Conservation (phyloP, 202 grass and related monocot genomes). For the Schoenoplectus tabernaemontani region DNA sequence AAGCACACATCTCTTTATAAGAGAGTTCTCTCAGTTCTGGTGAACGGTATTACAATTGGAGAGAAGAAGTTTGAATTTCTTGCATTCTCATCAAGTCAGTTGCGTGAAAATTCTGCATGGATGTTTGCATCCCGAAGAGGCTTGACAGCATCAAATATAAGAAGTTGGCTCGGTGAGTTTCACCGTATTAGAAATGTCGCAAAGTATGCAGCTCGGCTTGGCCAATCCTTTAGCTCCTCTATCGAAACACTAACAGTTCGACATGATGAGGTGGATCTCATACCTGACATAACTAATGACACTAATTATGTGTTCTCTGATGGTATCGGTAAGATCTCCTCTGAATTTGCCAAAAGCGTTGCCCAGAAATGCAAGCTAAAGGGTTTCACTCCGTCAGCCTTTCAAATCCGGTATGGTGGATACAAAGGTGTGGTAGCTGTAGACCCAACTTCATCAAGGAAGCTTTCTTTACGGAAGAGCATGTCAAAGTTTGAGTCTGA, state of each 20-base stretch:
- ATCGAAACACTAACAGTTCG: constrained; percentile 65
- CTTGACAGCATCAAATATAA: constrained; percentile 52
- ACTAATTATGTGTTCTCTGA: constrained; percentile 70
- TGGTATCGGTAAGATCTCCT: constrained; percentile 88
- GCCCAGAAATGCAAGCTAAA: constrained; percentile 57
- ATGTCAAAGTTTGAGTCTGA: constrained; percentile 82
- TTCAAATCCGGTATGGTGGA: constrained; percentile 88
- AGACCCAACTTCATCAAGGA: constrained; percentile 50
- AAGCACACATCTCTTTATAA: constrained; percentile 53
- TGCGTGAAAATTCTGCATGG: constrained; percentile 88
- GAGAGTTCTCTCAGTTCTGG: constrained; percentile 63
- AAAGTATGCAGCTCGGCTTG: constrained; percentile 91
- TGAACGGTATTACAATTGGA: constrained; percentile 67
- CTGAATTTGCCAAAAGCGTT: constrained; percentile 60
- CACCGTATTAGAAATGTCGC: constrained; percentile 71
- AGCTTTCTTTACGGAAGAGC: constrained; percentile 75
- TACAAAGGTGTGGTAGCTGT: constrained; percentile 84
- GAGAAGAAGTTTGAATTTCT: constrained; percentile 84
- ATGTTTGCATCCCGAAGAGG: constrained; percentile 61
- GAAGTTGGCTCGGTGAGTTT: constrained; percentile 82
- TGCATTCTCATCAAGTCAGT: constrained; percentile 91
- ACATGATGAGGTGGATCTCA: constrained; percentile 40
- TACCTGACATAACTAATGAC: constrained; percentile 56
- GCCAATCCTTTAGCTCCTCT: constrained; percentile 82
- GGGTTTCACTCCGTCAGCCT: constrained; percentile 65